Evolutionary conservation across 768 basidiomycete species (phyloP).

Genomic region (Mycena vulgaris): DNA sequence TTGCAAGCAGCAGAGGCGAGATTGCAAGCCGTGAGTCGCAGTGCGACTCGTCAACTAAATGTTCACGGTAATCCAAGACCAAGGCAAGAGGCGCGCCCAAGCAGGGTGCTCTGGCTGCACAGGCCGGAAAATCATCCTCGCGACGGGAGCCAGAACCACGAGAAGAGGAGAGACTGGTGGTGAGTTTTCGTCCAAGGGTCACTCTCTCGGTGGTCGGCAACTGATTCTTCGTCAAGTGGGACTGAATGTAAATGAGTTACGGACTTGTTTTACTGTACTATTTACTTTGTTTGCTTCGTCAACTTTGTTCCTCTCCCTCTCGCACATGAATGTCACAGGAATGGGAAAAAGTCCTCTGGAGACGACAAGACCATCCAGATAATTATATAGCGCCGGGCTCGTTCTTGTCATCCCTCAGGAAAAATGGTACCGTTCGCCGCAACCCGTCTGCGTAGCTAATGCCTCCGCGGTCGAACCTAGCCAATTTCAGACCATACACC

Average conservation of each 20-base stretch:
- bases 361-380: conserved; percentile 81
- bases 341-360: conserved; percentile 90
- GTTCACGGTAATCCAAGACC: conserved; percentile 13
- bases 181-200: conserved; percentile 48
- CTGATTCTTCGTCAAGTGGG: conserved; percentile 51
- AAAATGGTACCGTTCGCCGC: conserved; percentile 70
- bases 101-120: conserved; percentile 61
- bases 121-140: conserved; percentile 56
- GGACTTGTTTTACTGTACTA: not conserved
- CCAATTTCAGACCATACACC: conserved; percentile 85
- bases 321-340: conserved; percentile 37
- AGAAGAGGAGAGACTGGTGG: conserved; percentile 59
- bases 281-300: conserved; percentile 10
- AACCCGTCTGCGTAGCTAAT: conserved; percentile 27
- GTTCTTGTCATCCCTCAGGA: conserved; percentile 85
- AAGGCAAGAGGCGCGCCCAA: conserved; percentile 57
- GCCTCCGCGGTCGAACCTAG: conserved; percentile 54
- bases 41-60: conserved; percentile 29
- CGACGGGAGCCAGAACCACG: conserved; percentile 52
- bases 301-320: conserved; percentile 7
- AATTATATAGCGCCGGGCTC: conserved; percentile 77
- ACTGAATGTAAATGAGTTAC: conserved; percentile 42
- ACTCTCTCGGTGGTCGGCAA: not conserved
- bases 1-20: conserved; percentile 76
- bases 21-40: conserved; percentile 66